Evolutionary conservation across 805 yeast species (phyloP).

Genomic region (Blastobotrys robertii): DNA sequence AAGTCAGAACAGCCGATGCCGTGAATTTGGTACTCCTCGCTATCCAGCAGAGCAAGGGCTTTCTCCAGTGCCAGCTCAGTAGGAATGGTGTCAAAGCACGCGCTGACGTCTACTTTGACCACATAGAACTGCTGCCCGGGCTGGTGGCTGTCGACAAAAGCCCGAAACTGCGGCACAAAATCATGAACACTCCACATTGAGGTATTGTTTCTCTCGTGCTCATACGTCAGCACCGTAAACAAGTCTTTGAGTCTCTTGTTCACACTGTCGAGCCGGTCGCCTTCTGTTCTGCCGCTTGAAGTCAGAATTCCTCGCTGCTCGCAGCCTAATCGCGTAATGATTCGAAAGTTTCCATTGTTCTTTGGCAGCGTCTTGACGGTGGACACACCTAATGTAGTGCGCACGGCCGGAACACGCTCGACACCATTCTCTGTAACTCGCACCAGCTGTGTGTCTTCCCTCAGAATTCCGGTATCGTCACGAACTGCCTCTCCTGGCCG

Average conservation of each 20-base stretch:
- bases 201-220: constrained; percentile 6
- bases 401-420: constrained; percentile 10
- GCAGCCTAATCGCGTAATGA: constrained; percentile 7
- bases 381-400: constrained; percentile 27
- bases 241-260: not conserved
- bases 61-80: constrained; percentile 7
- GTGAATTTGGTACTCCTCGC: constrained; percentile 11
- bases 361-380: constrained; percentile 50
- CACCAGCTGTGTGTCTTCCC: constrained; percentile 19
- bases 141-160: constrained; percentile 28
- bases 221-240: not conserved
- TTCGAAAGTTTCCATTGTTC: constrained; percentile 12
- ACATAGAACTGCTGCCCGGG: constrained; percentile 34
- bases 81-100: constrained; percentile 64
- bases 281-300: constrained; percentile 35
- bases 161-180: constrained; percentile 31
- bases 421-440: constrained; percentile 14
- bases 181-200: constrained; percentile 32
- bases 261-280: constrained; percentile 38
- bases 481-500: too few relatives aligned
- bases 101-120: constrained; percentile 64
- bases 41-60: constrained; percentile 9
- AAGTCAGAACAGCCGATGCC: not conserved
- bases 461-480: too few relatives aligned
- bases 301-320: not conserved